Percentiles rank a stretch among this genome's conserved stretches.
Conservation (phyloP, 768 basidiomycete genomes). For the Leucocoprinus sp. region DNA sequence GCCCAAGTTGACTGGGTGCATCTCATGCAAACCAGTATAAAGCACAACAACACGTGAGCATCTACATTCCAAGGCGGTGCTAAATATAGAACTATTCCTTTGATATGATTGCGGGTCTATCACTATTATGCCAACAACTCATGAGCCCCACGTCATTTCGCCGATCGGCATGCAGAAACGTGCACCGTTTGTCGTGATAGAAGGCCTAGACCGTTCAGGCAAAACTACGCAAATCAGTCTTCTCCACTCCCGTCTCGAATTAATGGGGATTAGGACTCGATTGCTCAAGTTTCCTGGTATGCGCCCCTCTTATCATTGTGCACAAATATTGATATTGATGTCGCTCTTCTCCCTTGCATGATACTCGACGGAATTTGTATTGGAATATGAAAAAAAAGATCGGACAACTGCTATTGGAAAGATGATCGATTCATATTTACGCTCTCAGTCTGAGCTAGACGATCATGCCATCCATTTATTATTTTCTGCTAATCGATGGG, state of each 20-base stretch:
- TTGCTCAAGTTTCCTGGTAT: slow-evolving; percentile 88
- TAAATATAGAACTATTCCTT: no score
- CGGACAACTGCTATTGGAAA: slow-evolving; percentile 84
- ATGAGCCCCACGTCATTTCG: no score
- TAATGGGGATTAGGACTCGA: slow-evolving; percentile 36
- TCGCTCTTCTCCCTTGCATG: neutral
- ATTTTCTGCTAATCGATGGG: slow-evolving; percentile 97
- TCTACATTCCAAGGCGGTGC: no score
- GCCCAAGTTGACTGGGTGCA: no score
- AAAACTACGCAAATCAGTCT: slow-evolving; percentile 81
- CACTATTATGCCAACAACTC: no score
- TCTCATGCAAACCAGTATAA: no score
- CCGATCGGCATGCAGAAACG: slow-evolving; percentile 21
- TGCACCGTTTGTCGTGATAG: slow-evolving; percentile 86
- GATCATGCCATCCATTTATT: slow-evolving; percentile 89
- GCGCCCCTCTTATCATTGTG: slow-evolving; percentile 9
- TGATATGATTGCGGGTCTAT: no score
- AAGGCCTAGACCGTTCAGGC: slow-evolving; percentile 93
- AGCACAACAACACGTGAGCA: no score
- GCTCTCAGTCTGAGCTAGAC: slow-evolving; percentile 77
- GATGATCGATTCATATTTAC: slow-evolving; percentile 91
- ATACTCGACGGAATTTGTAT: no score
- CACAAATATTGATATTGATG: neutral
- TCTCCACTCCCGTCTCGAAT: slow-evolving; percentile 48
- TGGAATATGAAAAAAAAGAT: no score